phyloP scores from a whole-genome alignment of 176 grass and related monocot species.

The Cocos nucifera region DNA sequence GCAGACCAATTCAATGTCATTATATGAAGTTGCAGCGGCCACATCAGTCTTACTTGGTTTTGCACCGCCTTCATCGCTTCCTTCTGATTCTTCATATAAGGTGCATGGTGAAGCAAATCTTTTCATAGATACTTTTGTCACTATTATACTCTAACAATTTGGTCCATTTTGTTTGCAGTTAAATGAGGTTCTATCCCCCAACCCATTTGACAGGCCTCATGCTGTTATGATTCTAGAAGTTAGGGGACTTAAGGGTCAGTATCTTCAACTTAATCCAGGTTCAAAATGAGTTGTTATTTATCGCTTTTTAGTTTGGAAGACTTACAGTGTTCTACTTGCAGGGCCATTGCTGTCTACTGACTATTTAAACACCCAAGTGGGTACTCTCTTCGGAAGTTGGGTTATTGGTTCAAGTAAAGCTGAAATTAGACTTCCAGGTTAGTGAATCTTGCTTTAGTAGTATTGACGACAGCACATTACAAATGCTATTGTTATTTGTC shows the following conservation, averaged over 20 bases:
- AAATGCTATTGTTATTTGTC: no score
- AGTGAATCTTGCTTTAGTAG: not conserved
- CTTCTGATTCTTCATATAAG: slow-evolving; percentile 51
- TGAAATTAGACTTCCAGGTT: slow-evolving; percentile 64
- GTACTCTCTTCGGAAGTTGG: slow-evolving; percentile 40
- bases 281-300: not conserved
- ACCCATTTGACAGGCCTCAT: slow-evolving; percentile 69
- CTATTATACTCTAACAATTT: slow-evolving; percentile 8
- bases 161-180: slow-evolving; percentile 40
- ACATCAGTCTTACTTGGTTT: slow-evolving; percentile 90
- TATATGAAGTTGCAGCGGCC: slow-evolving; percentile 57
- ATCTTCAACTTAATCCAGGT: slow-evolving; percentile 1
- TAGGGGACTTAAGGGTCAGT: slow-evolving; percentile 44
- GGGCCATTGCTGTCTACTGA: slow-evolving; percentile 19
- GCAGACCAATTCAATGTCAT: slow-evolving; percentile 49
- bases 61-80: slow-evolving; percentile 43
- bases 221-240: slow-evolving; percentile 81
- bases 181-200: slow-evolving; percentile 68
- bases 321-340: slow-evolving; percentile 19
- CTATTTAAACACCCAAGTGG: slow-evolving; percentile 35
- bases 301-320: not conserved
- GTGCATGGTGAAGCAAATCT: slow-evolving; percentile 23
- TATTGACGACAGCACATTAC: no score
- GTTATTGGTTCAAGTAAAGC: slow-evolving; percentile 41
- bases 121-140: not conserved